A percentile compares a stretch with the other conserved stretches of the same genome.
phyloP scores from a whole-genome alignment of 768 basidiomycete species.

The Termitomyces sp. region DNA sequence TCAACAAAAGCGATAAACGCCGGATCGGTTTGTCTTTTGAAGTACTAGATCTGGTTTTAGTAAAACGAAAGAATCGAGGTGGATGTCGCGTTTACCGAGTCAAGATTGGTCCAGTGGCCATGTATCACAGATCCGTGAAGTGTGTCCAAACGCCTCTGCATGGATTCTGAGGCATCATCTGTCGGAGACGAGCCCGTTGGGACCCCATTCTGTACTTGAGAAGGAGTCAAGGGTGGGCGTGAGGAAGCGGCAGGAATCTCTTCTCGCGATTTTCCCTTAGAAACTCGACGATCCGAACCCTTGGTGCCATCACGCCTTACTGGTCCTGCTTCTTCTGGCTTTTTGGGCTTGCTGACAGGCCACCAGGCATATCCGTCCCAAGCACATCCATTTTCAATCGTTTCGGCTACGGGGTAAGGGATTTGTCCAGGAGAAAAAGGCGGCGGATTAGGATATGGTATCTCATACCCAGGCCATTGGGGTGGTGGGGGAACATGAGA shows the following conservation, averaged over 20 bases:
- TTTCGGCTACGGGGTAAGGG: neutral
- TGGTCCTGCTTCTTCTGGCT: neutral
- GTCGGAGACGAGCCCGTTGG: neutral
- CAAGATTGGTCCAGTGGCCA: constrained; percentile 1
- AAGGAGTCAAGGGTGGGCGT: neutral
- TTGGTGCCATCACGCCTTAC: neutral
- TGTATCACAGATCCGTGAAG: neutral
- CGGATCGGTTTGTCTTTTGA: neutral
- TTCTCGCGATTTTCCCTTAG: neutral
- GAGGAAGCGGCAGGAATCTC: neutral
- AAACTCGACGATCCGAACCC: too few species aligned
- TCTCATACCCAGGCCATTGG: neutral
- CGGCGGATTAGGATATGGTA: neutral
- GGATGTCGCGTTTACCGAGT: neutral
- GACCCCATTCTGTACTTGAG: neutral
- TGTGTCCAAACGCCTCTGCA: neutral
- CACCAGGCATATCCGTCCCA: neutral
- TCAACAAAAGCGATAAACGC: neutral
- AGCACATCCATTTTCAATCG: neutral
- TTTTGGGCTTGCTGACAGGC: neutral
- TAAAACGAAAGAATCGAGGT: neutral
- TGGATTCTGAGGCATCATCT: neutral
- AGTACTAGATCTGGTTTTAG: neutral
- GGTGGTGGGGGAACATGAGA: neutral
- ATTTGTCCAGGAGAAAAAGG: neutral